Base-by-base conservation (phyloP, 495 filamentous ascomycete genomes). In the Podospora fimiseda region DNA sequence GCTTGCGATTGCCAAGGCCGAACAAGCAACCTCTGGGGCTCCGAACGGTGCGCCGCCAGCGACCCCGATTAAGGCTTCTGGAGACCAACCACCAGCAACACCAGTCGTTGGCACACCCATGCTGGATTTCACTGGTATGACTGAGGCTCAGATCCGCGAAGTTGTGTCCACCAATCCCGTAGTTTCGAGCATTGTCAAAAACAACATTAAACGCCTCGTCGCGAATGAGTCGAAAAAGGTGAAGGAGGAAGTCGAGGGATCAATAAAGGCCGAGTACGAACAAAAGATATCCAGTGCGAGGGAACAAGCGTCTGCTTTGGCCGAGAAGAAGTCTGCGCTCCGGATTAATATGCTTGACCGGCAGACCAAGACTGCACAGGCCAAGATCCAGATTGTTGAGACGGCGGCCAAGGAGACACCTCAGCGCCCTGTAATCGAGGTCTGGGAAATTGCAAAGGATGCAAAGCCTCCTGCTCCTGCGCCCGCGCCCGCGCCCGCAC, bases 331-430 rank as follows among this genome's bases (percentile, higher is more conserved):
- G 54, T 80, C 76, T 18, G 73, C 75, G 18, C 75, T 87, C 9
- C 85, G 87, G 47, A 69, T 92, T 40, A 95, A 88, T 62, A 89
- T 95, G 83, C 75, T 83, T 8, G 87, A 93, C 55, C 85, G 83
- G 49, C 83, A 84, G 61, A 68, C 68, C 53, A 84, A 78, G 62
- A 72, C 68, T 18, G 75, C 83, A 0, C 74, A 76, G 50, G 86
- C 82, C 13, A 95, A 92, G 72, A 57, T 94, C 19, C 80, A 85
- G 9, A 79, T 89, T 13, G 86, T 96, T 9, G 77, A 88, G 53
- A 85, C 80, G 44, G 90, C 89, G 14, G 90, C 86, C 0, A 76
- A 75, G 20, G 87, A 95, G n/a, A 94, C 89, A 0, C 91, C 91
- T 1, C 74, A 90, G 62, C 80, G 79, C 51, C 81, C 88, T 13